phyloP scores from a whole-genome alignment of 306 rosid species.

The Castanea mollissima region DNA sequence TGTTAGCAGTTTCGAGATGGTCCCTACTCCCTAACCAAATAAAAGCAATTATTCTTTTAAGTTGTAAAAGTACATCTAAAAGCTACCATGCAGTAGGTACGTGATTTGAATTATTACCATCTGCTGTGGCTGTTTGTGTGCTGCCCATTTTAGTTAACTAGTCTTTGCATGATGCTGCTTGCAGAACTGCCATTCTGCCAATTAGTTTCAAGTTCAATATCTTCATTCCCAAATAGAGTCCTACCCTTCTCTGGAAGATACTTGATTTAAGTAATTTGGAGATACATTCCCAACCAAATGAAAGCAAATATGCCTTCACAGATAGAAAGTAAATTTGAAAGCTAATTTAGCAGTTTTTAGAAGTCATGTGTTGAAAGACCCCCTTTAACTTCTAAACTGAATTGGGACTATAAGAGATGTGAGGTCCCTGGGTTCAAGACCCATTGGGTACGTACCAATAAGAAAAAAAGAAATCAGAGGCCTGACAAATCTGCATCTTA shows the following conservation, averaged over 20 bases:
- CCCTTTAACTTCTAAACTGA: no score
- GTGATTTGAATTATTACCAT: background rate
- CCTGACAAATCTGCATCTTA: background rate
- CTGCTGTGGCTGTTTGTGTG: background rate
- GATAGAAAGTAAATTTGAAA: no score
- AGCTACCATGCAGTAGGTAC: background rate
- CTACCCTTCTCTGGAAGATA: no score
- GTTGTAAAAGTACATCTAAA: background rate
- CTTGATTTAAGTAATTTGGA: background rate
- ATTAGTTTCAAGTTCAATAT: background rate
- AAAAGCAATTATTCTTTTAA: background rate
- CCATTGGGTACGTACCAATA: no score
- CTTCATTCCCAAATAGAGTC: no score
- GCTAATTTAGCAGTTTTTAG: no score
- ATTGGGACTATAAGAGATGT: no score
- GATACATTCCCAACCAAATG: background rate
- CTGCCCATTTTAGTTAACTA: background rate
- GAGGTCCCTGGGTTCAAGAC: no score
- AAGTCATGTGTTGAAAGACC: no score
- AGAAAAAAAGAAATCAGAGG: background rate
- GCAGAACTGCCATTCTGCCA: background rate
- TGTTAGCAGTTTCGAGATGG: background rate
- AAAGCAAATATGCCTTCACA: no score
- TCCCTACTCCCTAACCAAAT: background rate
- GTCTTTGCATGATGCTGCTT: constrained; percentile 3